Evolutionary conservation across 495 filamentous ascomycete genomes (phyloP), one percentile per base, ranked within the genome.

Genomic region (Annulohypoxylon stygium): DNA sequence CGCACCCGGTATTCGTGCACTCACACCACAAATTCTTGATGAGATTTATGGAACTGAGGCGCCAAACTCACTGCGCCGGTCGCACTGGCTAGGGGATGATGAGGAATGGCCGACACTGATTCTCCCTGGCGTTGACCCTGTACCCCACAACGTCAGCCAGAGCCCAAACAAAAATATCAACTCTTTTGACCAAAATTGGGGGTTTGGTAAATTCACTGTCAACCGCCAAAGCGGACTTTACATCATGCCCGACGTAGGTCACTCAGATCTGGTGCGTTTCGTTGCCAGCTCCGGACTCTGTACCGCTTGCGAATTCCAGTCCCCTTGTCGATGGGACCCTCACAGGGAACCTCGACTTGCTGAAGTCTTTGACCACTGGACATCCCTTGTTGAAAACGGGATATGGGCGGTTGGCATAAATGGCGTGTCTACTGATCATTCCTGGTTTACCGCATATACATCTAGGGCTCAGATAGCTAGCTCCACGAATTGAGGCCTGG

Each of bases 251-350:
- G 64, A 59, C 53, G 11, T 51, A 59, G 10, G 10, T 12, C 14
- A 33, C 50, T 53, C 50, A 3, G 53, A 67, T 18, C 10, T 67
- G 0, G 45, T 45, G 11, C 23, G 58, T 16, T 25, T 61, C 47
- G 41, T 61, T 34, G 20, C 65, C 2, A 26, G 55, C 12, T 67
- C 65, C 2, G 65, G 65, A 16, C 55, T 48, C 8, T 33, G 36
- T 4, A 60, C n/a, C 53, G 54, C 54, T 20, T 67, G 65, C 20
- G 54, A 67, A 9, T 67, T 60, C 20, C 30, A 39, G 16, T 33
- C 30, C 43, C 34, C 34, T 20, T 41, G 37, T 14, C 34, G 18
- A 16, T 65, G 50, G 50, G 50, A 23, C 14, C 36, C 37, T 14
- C 37, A 50, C 23, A 20, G 51, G 18, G 50, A 55, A 16, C 37